Percentiles rank a stretch among this genome's conserved stretches.
phyloP scores from a whole-genome alignment of 73 alveolate genomes.

The Breviolum minutum region DNA sequence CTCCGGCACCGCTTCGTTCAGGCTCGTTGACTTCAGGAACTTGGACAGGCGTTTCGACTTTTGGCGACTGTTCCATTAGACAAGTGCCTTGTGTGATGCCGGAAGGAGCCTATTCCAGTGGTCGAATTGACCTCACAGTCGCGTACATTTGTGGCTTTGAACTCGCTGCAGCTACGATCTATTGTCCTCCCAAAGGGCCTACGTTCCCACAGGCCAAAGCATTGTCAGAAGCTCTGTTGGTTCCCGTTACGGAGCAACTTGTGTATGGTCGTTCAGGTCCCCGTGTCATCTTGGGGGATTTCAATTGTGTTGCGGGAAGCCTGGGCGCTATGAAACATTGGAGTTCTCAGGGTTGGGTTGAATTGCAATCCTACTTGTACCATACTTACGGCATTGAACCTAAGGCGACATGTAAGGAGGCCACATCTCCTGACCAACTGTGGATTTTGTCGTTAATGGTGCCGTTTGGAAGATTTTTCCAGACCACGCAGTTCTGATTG shows the following conservation, averaged over 20 bases:
- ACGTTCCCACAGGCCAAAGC: neutral
- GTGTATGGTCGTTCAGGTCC: neutral
- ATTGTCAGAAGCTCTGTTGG: neutral
- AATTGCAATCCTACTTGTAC: neutral
- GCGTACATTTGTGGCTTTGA: neutral
- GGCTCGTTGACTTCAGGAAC: neutral
- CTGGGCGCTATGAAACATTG: neutral
- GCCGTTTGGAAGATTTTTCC: neutral
- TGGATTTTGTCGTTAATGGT: neutral
- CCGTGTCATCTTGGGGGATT: neutral
- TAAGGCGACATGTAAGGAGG: neutral
- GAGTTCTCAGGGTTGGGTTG: neutral
- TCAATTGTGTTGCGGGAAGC: neutral
- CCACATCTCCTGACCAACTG: neutral
- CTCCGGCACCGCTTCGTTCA: neutral
- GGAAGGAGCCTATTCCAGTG: neutral
- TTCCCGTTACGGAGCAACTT: neutral
- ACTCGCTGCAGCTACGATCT: neutral
- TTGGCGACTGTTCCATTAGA: neutral
- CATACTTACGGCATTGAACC: neutral
- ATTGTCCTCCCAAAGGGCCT: slow-evolving; percentile 1
- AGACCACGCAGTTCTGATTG: neutral
- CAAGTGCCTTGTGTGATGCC: neutral
- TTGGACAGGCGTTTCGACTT: neutral
- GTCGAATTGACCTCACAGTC: neutral